Percentiles rank a stretch among this genome's conserved stretches.
Evolutionary conservation across 331 rosid species (phyloP).

Genomic region (Telfairia occidentalis): DNA sequence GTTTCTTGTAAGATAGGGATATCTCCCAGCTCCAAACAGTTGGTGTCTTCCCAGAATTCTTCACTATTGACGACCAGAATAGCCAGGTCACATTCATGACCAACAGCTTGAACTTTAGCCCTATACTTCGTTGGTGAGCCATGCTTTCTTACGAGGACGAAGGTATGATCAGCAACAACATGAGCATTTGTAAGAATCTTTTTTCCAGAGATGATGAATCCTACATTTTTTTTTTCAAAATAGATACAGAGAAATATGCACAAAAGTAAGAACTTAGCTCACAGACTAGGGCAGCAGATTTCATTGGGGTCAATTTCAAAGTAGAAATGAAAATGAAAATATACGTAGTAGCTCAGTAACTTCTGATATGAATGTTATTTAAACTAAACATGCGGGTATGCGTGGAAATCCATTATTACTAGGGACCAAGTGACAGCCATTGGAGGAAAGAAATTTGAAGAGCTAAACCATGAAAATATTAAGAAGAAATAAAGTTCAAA

Average conservation of each 20-base stretch:
- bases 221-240: conserved; percentile 23
- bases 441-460: background rate
- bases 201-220: conserved; percentile 66
- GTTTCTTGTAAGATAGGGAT: conserved; percentile 78
- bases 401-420: background rate
- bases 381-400: background rate
- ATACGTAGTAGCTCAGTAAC: background rate
- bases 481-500: background rate
- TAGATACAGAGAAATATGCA: conserved; percentile 6
- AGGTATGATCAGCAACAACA: conserved; percentile 82
- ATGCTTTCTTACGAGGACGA: conserved; percentile 87
- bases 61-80: conserved; percentile 44
- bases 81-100: conserved; percentile 92
- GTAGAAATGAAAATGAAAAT: background rate
- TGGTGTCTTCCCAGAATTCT: conserved; percentile 72
- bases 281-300: background rate
- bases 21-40: conserved; percentile 66
- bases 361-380: background rate
- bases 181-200: conserved; percentile 86
- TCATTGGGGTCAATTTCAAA: background rate
- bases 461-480: background rate
- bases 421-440: background rate
- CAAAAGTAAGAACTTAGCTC: background rate
- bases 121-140: conserved; percentile 77
- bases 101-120: conserved; percentile 75